Conservation (phyloP, 352 stramenopile species). For the Phytophthora constricta region DNA sequence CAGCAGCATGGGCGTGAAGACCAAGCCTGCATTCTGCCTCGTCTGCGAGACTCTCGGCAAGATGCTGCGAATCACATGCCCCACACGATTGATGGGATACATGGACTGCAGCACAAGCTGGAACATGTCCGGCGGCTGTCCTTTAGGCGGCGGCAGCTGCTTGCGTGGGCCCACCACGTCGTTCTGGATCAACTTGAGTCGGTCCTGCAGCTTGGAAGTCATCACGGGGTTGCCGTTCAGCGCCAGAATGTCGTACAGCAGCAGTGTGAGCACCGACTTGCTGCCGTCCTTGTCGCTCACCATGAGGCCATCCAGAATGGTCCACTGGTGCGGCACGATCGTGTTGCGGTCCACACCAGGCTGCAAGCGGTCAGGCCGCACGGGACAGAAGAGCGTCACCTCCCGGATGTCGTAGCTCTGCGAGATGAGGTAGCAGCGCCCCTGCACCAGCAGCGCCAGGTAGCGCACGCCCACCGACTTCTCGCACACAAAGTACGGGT, state of each 20-base stretch:
- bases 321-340: constrained; percentile 86
- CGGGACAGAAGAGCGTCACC: constrained; percentile 75
- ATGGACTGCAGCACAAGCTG: constrained; percentile 86
- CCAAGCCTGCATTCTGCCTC: constrained; percentile 77
- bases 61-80: constrained; percentile 81
- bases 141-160: constrained; percentile 75
- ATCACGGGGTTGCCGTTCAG: constrained; percentile 87
- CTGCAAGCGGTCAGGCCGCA: constrained; percentile 79
- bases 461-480: constrained; percentile 81
- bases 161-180: constrained; percentile 87
- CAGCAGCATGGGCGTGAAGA: constrained; percentile 81
- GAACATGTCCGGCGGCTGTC: constrained; percentile 80
- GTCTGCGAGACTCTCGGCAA: constrained; percentile 75
- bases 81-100: constrained; percentile 79
- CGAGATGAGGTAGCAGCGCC: constrained; percentile 82
- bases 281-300: constrained; percentile 82
- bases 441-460: constrained; percentile 77
- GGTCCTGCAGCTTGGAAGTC: constrained; percentile 85
- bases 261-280: constrained; percentile 77
- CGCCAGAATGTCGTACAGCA: constrained; percentile 86
- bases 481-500: constrained; percentile 89
- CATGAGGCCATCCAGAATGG: constrained; percentile 84
- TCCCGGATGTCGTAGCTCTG: constrained; percentile 89
- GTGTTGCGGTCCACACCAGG: constrained; percentile 74
- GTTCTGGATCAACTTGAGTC: constrained; percentile 90